Percentiles rank a stretch among this genome's conserved stretches.
Evolutionary conservation across 352 stramenopile genomes (phyloP).

Genomic region (Plasmopara viticola): DNA sequence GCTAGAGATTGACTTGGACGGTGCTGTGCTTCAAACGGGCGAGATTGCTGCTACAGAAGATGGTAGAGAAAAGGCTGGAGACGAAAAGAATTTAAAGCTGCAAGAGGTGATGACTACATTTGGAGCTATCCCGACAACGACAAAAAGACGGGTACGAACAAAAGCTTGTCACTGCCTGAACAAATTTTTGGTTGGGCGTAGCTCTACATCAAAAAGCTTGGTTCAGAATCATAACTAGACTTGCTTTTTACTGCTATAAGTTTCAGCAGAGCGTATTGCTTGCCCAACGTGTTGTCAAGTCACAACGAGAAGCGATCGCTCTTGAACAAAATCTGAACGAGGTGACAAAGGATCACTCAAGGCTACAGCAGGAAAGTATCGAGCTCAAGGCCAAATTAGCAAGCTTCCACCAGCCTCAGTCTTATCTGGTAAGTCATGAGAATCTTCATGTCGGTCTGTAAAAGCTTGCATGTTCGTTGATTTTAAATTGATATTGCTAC

Average conservation of each 20-base stretch:
- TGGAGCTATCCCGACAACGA: slow-evolving; percentile 53
- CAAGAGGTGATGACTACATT: slow-evolving; percentile 56
- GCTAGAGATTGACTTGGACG: slow-evolving; percentile 67
- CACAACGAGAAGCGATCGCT: slow-evolving; percentile 43
- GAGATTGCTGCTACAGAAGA: slow-evolving; percentile 18
- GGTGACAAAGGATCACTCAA: slow-evolving; percentile 19
- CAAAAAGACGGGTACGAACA: slow-evolving; percentile 47
- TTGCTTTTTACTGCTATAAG: slow-evolving; percentile 19
- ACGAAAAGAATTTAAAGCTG: slow-evolving; percentile 14
- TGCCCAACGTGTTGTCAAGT: slow-evolving; percentile 63
- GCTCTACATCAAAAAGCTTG: too few relatives aligned
- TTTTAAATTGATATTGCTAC: background rate
- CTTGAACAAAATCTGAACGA: slow-evolving; percentile 34
- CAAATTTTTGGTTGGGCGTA: too few relatives aligned
- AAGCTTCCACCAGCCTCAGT: slow-evolving; percentile 63
- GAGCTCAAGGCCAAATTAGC: slow-evolving; percentile 34
- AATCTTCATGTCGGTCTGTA: too few relatives aligned
- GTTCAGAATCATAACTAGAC: background rate
- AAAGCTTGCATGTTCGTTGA: too few relatives aligned
- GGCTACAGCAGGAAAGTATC: slow-evolving; percentile 25
- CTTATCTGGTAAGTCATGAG: slow-evolving; percentile 43
- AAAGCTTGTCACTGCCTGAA: too few relatives aligned
- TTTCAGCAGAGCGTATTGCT: slow-evolving; percentile 72
- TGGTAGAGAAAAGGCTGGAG: background rate
- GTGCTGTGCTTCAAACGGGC: slow-evolving; percentile 57